Evolutionary conservation across 495 filamentous ascomycete genomes (phyloP).

Genomic region (Barbatosphaeria neglecta): DNA sequence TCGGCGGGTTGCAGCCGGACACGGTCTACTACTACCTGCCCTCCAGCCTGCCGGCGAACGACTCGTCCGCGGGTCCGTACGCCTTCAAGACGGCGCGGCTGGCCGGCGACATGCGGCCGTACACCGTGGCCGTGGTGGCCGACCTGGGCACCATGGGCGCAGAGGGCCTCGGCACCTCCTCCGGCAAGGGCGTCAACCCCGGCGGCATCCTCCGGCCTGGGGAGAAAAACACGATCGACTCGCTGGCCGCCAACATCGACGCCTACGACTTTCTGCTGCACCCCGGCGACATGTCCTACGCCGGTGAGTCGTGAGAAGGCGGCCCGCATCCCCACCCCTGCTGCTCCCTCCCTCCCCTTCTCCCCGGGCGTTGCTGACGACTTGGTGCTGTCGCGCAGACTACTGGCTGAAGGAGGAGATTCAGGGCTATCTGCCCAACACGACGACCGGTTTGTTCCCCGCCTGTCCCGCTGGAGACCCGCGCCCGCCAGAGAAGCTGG

Average conservation of each 20-base stretch:
- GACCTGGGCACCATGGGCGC: conserved; percentile 37
- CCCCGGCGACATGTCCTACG: conserved; percentile 37
- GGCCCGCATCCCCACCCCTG: too few relatives aligned
- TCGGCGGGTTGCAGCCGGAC: conserved; percentile 30
- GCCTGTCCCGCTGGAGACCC: too few relatives aligned
- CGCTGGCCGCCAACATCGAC: conserved; percentile 8
- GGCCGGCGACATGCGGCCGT: conserved; percentile 34
- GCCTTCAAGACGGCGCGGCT: conserved; percentile 14
- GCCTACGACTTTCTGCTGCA: conserved; percentile 26
- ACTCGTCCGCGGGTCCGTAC: conserved; percentile 6
- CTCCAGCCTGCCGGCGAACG: background rate
- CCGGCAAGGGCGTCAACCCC: conserved; percentile 10
- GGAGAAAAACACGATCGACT: conserved; percentile 26
- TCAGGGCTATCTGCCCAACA: conserved; percentile 20
- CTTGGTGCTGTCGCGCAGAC: conserved; percentile 9
- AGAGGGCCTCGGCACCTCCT: conserved; percentile 15
- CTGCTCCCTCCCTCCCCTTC: too few relatives aligned
- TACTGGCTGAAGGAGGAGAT: conserved; percentile 37
- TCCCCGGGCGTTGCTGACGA: too few relatives aligned
- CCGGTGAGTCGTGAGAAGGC: conserved; percentile 9
- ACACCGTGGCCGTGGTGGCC: conserved; percentile 37
- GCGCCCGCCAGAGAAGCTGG: too few relatives aligned
- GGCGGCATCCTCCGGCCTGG: conserved; percentile 15
- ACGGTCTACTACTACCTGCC: conserved; percentile 40
- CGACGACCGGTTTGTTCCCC: conserved; percentile 13